Evolutionary conservation across 139 green algal genomes (phyloP), one percentile per base, ranked within the genome.

Genomic region (Asterochloris erici): DNA sequence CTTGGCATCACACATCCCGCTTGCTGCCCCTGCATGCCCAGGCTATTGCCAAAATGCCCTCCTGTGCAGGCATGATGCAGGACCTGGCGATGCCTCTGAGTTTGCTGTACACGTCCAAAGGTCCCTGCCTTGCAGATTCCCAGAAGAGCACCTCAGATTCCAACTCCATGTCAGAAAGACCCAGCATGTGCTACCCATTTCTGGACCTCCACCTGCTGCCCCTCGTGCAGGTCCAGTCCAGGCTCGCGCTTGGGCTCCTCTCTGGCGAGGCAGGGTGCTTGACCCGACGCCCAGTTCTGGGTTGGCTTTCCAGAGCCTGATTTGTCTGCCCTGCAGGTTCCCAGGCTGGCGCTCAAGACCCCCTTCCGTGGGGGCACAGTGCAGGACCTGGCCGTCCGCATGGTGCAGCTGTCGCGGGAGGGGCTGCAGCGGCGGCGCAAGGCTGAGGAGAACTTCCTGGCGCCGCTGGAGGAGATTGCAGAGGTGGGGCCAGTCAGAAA

Each of bases 311-410:
- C 66, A 73, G 9, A 73, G 2, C 23, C 66, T 21, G 23, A 77
- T 27, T n/a, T 1, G 1, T 77, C 71, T 60, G 26, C 62, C 29
- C 38, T 79, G 26, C 70, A 84, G 80, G 83, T 86, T 63, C 83
- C 83, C 1, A 77, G 68, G 63, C 29, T 79, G 12, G 96, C 86
- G 0, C 87, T 98, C 69, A 75, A 86, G n/a, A 98, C 97, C n/a
- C 93, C 92, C 63, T 99, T 99, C 91, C 90, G 94, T 12, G 90
- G 90, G 9, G 93, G 94, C 77, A 97, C 91, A 13, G 85, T 98
- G 62, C 93, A 88, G 79, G 96, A 98, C 81, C 16, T 97, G 61
- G 90, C 93, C 12, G 88, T 91, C 80, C 73, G 90, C 81, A 91
- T 95, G 28, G 69, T 99, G 23, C 74, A 84, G 21, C 96, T 99